Evolutionary conservation across 1,284 basidiomycete genomes (phyloP).

Genomic region (Apiotrichum veenhuisii): DNA sequence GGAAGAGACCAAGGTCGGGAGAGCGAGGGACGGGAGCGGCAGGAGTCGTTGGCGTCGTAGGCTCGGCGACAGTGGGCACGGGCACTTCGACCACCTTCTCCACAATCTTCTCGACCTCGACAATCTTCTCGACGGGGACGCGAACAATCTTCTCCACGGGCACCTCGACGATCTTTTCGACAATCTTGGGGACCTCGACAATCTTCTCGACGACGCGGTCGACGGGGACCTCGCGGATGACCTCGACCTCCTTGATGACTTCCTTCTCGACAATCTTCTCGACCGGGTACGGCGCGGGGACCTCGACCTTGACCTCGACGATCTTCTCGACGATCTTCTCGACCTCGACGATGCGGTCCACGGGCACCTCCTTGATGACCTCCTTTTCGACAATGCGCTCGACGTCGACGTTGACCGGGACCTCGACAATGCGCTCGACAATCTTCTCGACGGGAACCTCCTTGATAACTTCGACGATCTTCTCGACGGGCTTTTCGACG

Average conservation of each 20-base stretch:
- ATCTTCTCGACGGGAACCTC: slow-evolving; percentile 49
- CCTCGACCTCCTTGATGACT: slow-evolving; percentile 31
- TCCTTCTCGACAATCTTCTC: slow-evolving; percentile 32
- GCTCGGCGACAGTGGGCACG: background rate
- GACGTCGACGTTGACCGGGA: slow-evolving; percentile 30
- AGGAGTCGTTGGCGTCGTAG: background rate
- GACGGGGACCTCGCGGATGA: slow-evolving; percentile 31
- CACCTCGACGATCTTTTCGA: slow-evolving; percentile 40
- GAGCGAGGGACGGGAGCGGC: slow-evolving; percentile 11
- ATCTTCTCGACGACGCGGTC: slow-evolving; percentile 47
- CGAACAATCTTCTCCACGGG: slow-evolving; percentile 43
- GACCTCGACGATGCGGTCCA: slow-evolving; percentile 44
- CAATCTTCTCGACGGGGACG: slow-evolving; percentile 31
- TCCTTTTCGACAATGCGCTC: slow-evolving; percentile 42
- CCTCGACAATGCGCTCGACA: slow-evolving; percentile 44
- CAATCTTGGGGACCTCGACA: slow-evolving; percentile 27
- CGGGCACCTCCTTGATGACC: slow-evolving; percentile 29
- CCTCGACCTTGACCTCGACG: slow-evolving; percentile 37
- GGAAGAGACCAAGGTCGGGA: slow-evolving; percentile 46
- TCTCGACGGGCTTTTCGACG: slow-evolving; percentile 30
- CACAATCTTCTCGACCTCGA: slow-evolving; percentile 30
- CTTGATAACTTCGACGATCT: slow-evolving; percentile 43
- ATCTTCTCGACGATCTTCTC: slow-evolving; percentile 47
- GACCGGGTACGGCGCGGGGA: slow-evolving; percentile 33
- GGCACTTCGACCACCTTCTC: slow-evolving; percentile 44